Base-by-base conservation (phyloP, 805 yeast species). In the Pichia ethanolica region DNA sequence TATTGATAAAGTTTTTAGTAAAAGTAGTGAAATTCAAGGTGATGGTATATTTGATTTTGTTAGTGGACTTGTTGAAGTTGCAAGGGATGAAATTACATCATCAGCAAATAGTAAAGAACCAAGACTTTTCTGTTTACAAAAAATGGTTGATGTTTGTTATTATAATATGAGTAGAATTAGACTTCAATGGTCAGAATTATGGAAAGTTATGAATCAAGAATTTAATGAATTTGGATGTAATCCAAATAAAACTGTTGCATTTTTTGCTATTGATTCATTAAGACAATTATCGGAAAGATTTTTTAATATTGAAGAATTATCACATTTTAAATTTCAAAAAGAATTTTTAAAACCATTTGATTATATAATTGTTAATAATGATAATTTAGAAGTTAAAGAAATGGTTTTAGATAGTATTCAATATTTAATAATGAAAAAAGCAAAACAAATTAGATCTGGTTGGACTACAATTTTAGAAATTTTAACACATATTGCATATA, bases 131-230 rank as follows among this genome's bases (percentile, higher is more conserved):
- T 87, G 98, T 0, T 70, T 93, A 54, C 98, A 89, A 62, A 93
- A 93, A 63, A 86, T 93, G 75, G 96, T 93, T 46, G 99, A 95
- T 67, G 95, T 93, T 40, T 91, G 97, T 68, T 91, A 93, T 67
- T 93, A 95, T 71, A 95, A 95, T 65, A 93, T 93, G 97, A 82
- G 82, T 45, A 86, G 99, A 71, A 90, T 93, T 59, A 81, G 96
- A 65, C 82, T 93, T 53, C 97, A 95, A 68, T 93, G 99, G 97
- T 81, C 96, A 6, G 91, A 88, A 48, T 73, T 93, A 51, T 93
- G 99, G 99, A 79, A 86, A 13, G 85, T 87, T 9, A 86, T 93
- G 86, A 96, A 96, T 13, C 86, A 79, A 50, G 86, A 87, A 40
- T 93, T 93, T 70, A 87, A 88, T 56, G 78, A 74, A 44, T 90